A percentile compares a stretch with the other conserved stretches of the same genome.
phyloP scores from a whole-genome alignment of 2,329 filamentous ascomycete species.

The Penicillium corylophilum region DNA sequence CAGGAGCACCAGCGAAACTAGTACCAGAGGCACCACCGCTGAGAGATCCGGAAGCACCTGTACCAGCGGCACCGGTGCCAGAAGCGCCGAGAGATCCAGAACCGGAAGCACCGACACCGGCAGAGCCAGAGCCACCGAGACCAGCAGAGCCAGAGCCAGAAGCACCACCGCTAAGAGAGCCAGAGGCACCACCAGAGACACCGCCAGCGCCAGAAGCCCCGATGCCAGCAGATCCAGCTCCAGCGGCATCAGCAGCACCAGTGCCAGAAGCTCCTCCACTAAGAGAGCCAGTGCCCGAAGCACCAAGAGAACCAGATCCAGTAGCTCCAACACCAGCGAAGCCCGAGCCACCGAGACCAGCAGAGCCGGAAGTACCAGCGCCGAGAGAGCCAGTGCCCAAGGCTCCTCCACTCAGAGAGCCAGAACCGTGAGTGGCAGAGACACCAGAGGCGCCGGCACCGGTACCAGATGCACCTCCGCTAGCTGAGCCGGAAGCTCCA shows the following conservation, averaged over 20 bases:
- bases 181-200: background rate
- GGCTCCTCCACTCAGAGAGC: background rate
- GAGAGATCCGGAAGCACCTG: too few species aligned
- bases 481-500: background rate
- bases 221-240: too few species aligned
- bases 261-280: background rate
- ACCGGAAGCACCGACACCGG: too few species aligned
- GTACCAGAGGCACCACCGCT: too few species aligned
- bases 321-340: background rate
- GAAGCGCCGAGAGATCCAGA: too few species aligned
- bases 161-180: background rate
- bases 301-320: constrained; percentile 1
- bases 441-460: background rate
- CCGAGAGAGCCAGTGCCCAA: background rate
- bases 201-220: constrained; percentile 2
- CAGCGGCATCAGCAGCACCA: background rate
- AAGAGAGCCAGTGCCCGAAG: background rate
- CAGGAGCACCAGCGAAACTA: too few species aligned
- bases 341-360: background rate
- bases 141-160: background rate
- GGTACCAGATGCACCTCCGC: background rate
- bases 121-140: background rate
- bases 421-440: background rate
- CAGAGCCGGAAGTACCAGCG: background rate
- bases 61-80: too few species aligned